Evolutionary conservation across 352 stramenopile genomes (phyloP).

Genomic region (Globisporangium acanthophoron): DNA sequence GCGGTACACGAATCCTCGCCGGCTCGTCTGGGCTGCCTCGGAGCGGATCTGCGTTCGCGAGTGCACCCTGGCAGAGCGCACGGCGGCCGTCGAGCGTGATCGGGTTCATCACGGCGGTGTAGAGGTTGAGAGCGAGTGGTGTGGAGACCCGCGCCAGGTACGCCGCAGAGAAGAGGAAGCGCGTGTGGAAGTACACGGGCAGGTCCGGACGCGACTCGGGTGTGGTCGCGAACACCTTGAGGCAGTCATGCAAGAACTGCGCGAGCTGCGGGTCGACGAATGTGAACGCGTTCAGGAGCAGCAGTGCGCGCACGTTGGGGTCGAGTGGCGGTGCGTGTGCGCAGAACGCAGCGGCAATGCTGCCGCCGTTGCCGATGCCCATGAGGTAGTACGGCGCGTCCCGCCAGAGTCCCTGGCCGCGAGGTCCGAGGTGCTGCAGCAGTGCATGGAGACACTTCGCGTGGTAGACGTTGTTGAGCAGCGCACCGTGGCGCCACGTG

Average conservation of each 20-base stretch:
- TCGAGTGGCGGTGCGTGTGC: conserved; percentile 38
- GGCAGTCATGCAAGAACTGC: conserved; percentile 92
- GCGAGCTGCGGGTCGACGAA: conserved; percentile 90
- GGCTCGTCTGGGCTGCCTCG: conserved; percentile 38
- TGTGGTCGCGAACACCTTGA: conserved; percentile 92
- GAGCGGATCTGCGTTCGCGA: conserved; percentile 72
- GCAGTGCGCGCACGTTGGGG: conserved; percentile 66
- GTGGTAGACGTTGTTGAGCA: conserved; percentile 93
- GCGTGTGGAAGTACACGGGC: conserved; percentile 93
- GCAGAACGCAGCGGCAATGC: conserved; percentile 83
- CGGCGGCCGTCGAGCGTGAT: conserved; percentile 90
- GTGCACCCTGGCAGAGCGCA: conserved; percentile 84
- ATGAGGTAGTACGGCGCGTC: conserved; percentile 91
- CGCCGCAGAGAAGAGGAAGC: conserved; percentile 90
- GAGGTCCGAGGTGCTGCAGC: conserved; percentile 41
- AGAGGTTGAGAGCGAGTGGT: conserved; percentile 94
- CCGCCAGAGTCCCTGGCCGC: conserved; percentile 34
- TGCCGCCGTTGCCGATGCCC: conserved; percentile 89
- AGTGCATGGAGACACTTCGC: conserved; percentile 83
- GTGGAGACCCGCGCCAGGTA: conserved; percentile 92
- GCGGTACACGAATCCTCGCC: conserved; percentile 55
- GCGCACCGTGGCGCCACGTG: conserved; percentile 79
- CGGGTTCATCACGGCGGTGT: conserved; percentile 93
- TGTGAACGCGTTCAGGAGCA: conserved; percentile 89
- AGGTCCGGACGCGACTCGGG: conserved; percentile 89